Evolutionary conservation across 257 asterid genomes (phyloP).

Genomic region (Nicotiana attenuata): DNA sequence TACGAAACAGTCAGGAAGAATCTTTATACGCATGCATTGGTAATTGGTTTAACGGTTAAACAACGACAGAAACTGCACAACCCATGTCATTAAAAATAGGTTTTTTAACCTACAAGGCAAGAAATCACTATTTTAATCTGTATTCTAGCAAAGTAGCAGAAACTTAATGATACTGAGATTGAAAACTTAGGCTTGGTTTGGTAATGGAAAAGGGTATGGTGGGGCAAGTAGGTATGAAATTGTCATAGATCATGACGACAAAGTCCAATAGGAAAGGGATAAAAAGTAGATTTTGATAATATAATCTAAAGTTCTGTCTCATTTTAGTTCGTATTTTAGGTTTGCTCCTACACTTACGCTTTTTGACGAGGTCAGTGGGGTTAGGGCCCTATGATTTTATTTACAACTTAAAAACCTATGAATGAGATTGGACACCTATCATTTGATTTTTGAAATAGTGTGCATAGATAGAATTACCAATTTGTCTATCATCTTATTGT

Average conservation of each 20-base stretch:
- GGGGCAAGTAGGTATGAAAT: slow-evolving; percentile 14
- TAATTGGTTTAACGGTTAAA: background rate
- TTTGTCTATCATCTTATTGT: background rate
- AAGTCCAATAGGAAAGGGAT: slow-evolving; percentile 15
- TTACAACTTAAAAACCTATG: background rate
- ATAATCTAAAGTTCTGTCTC: slow-evolving; percentile 1
- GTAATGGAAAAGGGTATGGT: background rate
- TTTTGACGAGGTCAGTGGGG: background rate
- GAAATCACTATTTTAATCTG: background rate
- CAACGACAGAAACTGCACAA: background rate
- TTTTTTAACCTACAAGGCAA: slow-evolving; percentile 20
- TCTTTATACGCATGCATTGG: slow-evolving; percentile 6
- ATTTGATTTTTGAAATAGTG: background rate
- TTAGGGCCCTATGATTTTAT: background rate
- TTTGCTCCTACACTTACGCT: background rate
- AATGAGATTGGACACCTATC: background rate
- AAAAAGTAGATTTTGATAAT: slow-evolving; percentile 10
- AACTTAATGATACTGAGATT: background rate
- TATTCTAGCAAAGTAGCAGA: background rate
- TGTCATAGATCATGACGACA: slow-evolving; percentile 16
- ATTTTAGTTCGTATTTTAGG: slow-evolving; percentile 1
- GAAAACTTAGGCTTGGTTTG: background rate
- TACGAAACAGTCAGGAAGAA: background rate
- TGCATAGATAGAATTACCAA: background rate
- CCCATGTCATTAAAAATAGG: background rate